Evolutionary conservation across 352 stramenopile genomes (phyloP).

Genomic region (Globisporangium viniferum): DNA sequence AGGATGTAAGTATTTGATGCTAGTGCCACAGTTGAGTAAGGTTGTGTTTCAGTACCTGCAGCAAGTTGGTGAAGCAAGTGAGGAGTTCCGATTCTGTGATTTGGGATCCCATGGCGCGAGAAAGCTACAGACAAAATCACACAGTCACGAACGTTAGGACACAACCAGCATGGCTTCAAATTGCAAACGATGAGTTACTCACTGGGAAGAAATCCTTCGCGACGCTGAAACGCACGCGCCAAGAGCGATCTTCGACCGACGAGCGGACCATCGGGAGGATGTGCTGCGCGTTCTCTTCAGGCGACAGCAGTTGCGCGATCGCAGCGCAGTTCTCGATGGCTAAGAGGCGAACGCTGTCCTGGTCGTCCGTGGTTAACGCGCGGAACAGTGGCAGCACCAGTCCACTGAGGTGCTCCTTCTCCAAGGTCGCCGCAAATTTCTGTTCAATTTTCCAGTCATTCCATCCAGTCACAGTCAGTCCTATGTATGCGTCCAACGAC

Average conservation of each 20-base stretch:
- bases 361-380: conserved; percentile 88
- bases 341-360: conserved; percentile 93
- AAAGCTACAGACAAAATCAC: conserved; percentile 31
- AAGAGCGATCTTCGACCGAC: conserved; percentile 85
- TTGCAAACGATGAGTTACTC: background rate
- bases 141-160: background rate
- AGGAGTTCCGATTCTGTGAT: conserved; percentile 88
- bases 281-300: conserved; percentile 74
- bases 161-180: background rate
- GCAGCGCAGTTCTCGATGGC: conserved; percentile 85
- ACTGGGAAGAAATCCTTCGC: conserved; percentile 91
- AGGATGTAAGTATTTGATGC: background rate
- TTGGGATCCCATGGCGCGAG: conserved; percentile 70
- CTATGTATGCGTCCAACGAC: background rate
- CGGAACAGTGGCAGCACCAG: conserved; percentile 86
- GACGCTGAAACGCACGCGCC: conserved; percentile 93
- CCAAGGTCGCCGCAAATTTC: conserved; percentile 71
- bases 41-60: conserved; percentile 53
- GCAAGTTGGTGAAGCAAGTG: conserved; percentile 87
- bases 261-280: conserved; percentile 73
- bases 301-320: conserved; percentile 69
- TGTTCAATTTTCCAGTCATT: conserved; percentile 5
- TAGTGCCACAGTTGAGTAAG: background rate
- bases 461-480: background rate
- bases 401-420: conserved; percentile 68